Base-by-base conservation (phyloP, 345 rosid species). In the Ricinus communis region DNA sequence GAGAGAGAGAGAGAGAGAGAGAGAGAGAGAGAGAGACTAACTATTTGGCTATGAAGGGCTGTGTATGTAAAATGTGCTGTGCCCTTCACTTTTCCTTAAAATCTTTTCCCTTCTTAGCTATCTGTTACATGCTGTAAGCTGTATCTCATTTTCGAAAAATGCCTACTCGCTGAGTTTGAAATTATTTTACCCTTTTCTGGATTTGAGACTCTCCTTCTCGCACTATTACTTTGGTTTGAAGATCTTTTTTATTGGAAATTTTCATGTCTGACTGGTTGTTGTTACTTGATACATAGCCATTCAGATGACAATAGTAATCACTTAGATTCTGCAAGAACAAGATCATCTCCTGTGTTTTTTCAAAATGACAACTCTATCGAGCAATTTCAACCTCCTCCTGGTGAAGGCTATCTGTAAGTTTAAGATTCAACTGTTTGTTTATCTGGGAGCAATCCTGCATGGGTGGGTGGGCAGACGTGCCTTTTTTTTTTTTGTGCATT, bases 391-490 rank as follows among this genome's bases (percentile, higher is more conserved):
- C 76, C 74, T 62, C 67, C 76, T 38, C 65, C 74, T 66, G 80
- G 57, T 55, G 79, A 71, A 70, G 75, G 78, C 69, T 82, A 73
- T 80, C 67, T 70, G 89, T 85, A 82, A 74, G 78, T 71, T 65
- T 47, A 58, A 40, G 31, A 33, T 46, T 14, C 13, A 62, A 53
- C 54, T 74, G 7, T 62, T 22, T 69, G 43, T 49, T 12, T n/a
- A 16, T n/a, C n/a, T 7, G 63, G 21, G 31, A 58, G 40, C 14
- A 52, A 0, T 25, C 22, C 19, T 45, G 2, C 33, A 31, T 46
- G 49, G 52, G 36, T 45, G 56, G 63, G 30, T 31, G 47, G 57
- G 21, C 18, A 12, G 41, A 10, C 15, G 8, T 43, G 54, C n/a
- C 21, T 55, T 51, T 18, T 52, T 53, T 8, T 46, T 36, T 22